phyloP scores from a whole-genome alignment of 306 rosid species.

The Sicyos edulis region DNA sequence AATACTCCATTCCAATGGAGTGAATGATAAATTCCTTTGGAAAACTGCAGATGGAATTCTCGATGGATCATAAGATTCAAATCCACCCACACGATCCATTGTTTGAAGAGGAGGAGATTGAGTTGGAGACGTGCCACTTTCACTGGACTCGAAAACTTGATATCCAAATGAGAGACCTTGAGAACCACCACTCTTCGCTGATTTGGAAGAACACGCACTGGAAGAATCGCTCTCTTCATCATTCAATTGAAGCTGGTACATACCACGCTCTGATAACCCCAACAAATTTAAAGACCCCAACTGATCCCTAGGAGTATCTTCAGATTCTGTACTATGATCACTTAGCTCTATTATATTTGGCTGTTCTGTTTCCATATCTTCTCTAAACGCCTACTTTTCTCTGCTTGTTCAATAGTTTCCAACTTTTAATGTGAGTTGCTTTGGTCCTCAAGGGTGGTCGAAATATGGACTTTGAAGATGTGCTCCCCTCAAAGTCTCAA shows the following conservation, averaged over 20 bases:
- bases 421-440: slow-evolving; percentile 22
- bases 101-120: slow-evolving; percentile 47
- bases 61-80: slow-evolving; percentile 50
- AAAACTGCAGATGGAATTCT: slow-evolving; percentile 69
- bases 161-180: slow-evolving; percentile 26
- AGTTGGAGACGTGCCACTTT: slow-evolving; percentile 29
- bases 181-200: slow-evolving; percentile 25
- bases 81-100: slow-evolving; percentile 57
- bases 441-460: background rate
- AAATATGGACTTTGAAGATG: too few relatives aligned
- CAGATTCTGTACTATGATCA: slow-evolving; percentile 16
- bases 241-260: slow-evolving; percentile 14
- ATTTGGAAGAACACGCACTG: slow-evolving; percentile 26
- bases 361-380: background rate
- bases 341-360: slow-evolving; percentile 8
- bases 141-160: slow-evolving; percentile 26
- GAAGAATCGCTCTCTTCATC: slow-evolving; percentile 27
- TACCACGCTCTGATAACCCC: slow-evolving; percentile 18
- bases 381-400: slow-evolving; percentile 20
- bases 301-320: slow-evolving; percentile 22
- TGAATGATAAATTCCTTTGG: slow-evolving; percentile 28
- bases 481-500: too few relatives aligned
- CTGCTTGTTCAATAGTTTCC: background rate
- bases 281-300: slow-evolving; percentile 28
- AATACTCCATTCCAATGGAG: slow-evolving; percentile 65